Evolutionary conservation across 371 early-diverging fungal species (phyloP).

Genomic region (Saksenaea vasiformis): DNA sequence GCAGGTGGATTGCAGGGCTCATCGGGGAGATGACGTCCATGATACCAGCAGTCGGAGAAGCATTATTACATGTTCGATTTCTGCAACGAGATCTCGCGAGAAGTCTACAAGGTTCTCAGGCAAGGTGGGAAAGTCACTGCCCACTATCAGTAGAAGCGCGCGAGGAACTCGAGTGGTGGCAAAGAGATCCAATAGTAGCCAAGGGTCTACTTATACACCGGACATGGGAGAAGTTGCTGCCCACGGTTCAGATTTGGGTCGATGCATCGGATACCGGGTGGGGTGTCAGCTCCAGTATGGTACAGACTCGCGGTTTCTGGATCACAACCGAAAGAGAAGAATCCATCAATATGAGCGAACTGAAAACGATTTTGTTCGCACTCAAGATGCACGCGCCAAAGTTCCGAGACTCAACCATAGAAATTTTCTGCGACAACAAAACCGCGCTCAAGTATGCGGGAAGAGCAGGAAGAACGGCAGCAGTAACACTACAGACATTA

Average conservation of each 20-base stretch:
- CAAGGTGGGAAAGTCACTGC: too few species aligned
- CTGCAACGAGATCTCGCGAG: neutral
- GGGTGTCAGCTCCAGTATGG: neutral
- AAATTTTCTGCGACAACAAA: constrained; percentile 21
- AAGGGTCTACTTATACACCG: constrained; percentile 1
- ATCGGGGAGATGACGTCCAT: constrained; percentile 16
- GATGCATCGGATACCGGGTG: constrained; percentile 16
- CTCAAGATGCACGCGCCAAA: too few species aligned
- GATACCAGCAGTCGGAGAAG: constrained; percentile 13
- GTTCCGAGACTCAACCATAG: constrained; percentile 11
- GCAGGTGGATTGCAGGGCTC: constrained; percentile 12
- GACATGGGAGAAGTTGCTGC: neutral
- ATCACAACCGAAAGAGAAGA: constrained; percentile 6
- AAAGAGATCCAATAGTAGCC: neutral
- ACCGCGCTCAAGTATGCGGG: constrained; percentile 26
- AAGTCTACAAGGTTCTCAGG: neutral
- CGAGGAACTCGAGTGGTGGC: constrained; percentile 8
- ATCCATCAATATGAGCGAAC: constrained; percentile 26
- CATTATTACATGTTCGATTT: neutral
- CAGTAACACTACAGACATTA: constrained; percentile 11
- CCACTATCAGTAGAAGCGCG: too few species aligned
- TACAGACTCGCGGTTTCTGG: constrained; percentile 21
- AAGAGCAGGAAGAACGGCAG: constrained; percentile 22
- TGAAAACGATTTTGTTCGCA: constrained; percentile 20
- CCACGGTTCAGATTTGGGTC: neutral